A percentile compares a stretch with the other conserved stretches of the same genome.
These are phyloP conservation scores for Talaromyces trachyspermus DNA, from an alignment of 495 filamentous ascomycete genomes.

Conservation along the genomic window DNA sequence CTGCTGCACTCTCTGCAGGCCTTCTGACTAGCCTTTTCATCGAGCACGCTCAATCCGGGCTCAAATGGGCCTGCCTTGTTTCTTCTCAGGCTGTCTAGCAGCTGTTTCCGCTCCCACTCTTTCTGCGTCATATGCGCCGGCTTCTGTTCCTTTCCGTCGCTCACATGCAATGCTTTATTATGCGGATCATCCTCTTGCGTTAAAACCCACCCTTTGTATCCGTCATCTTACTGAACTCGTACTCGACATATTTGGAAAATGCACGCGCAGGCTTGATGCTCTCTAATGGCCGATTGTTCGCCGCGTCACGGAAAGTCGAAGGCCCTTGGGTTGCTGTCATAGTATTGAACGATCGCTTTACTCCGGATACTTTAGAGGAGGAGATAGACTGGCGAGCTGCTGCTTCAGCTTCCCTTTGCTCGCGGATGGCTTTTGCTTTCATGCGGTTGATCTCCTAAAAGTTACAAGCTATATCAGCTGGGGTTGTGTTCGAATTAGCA, in stretches of 20 bases:
- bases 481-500: no score
- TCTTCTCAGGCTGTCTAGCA: conserved; percentile 58
- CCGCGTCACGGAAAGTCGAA: conserved; percentile 60
- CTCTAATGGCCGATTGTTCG: conserved; percentile 36
- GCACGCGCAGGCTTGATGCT: conserved; percentile 67
- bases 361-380: conserved; percentile 20
- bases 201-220: conserved; percentile 96
- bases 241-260: conserved; percentile 89
- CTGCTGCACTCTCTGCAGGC: conserved; percentile 75
- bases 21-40: conserved; percentile 55
- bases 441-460: conserved; percentile 90
- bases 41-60: conserved; percentile 68
- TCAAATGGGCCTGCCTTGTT: conserved; percentile 79
- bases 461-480: no score
- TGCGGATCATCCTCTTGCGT: conserved; percentile 81
- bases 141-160: conserved; percentile 52
- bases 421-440: conserved; percentile 81
- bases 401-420: conserved; percentile 55
- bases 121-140: conserved; percentile 82
- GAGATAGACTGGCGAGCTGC: conserved; percentile 25
- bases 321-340: conserved; percentile 55
- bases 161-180: conserved; percentile 65
- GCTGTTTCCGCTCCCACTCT: conserved; percentile 83
- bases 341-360: conserved; percentile 55
- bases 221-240: conserved; percentile 95